A percentile compares a stretch with the other conserved stretches of the same genome.
Conservation (phyloP, 2,329 filamentous ascomycete genomes). For the Parastagonospora avenae region DNA sequence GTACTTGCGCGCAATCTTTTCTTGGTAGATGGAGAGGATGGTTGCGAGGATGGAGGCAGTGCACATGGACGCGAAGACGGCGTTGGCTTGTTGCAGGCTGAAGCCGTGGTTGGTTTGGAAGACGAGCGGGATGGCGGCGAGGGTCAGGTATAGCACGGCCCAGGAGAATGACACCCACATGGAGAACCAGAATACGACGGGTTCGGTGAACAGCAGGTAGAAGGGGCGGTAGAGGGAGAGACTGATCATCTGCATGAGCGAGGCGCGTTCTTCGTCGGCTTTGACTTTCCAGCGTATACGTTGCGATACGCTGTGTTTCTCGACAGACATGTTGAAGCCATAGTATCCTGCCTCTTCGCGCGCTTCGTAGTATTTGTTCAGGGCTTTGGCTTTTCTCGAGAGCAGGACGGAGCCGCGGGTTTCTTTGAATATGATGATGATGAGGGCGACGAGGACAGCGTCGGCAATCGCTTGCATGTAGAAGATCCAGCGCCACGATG, state of each 20-base stretch:
- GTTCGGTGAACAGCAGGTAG: slow-evolving; percentile 74
- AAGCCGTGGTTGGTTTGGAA: slow-evolving; percentile 73
- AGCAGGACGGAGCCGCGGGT: slow-evolving; percentile 82
- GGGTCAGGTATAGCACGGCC: slow-evolving; percentile 86
- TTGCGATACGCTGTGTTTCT: slow-evolving; percentile 39
- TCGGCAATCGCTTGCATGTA: slow-evolving; percentile 80
- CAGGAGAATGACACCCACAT: slow-evolving; percentile 90
- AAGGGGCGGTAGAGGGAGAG: slow-evolving; percentile 81
- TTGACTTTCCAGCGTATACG: slow-evolving; percentile 81
- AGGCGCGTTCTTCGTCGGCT: slow-evolving; percentile 75
- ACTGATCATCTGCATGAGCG: slow-evolving; percentile 70
- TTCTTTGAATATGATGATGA: slow-evolving; percentile 77
- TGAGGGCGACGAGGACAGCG: slow-evolving; percentile 65
- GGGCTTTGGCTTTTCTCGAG: slow-evolving; percentile 70
- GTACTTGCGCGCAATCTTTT: slow-evolving; percentile 63
- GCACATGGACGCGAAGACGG: slow-evolving; percentile 75
- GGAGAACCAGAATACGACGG: slow-evolving; percentile 83
- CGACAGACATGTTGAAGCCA: slow-evolving; percentile 55
- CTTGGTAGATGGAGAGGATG: slow-evolving; percentile 72
- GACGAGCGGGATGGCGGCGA: slow-evolving; percentile 79
- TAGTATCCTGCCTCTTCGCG: slow-evolving; percentile 69
- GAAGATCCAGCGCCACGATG: slow-evolving; percentile 85
- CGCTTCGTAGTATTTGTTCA: slow-evolving; percentile 81
- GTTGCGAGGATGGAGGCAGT: slow-evolving; percentile 71
- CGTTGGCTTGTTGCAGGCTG: slow-evolving; percentile 68